Conservation (phyloP, 352 stramenopile genomes). For the Phytophthora capsici region DNA sequence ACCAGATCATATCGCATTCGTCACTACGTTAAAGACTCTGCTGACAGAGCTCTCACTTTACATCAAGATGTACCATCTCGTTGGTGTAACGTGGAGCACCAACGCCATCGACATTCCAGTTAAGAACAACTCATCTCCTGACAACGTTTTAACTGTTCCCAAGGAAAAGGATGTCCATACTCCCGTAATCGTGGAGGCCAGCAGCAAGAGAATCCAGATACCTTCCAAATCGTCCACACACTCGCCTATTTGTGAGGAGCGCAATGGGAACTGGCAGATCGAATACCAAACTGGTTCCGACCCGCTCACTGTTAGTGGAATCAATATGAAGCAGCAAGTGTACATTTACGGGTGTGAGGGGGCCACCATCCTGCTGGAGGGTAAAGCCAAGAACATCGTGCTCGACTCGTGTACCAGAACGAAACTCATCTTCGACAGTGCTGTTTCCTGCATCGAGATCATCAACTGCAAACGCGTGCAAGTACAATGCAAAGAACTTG, state of each 20-base stretch:
- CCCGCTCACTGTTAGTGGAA: conserved; percentile 89
- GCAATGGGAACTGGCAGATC: conserved; percentile 97
- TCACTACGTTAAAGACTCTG: conserved; percentile 93
- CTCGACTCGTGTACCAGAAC: conserved; percentile 96
- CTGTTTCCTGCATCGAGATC: conserved; percentile 96
- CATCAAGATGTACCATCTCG: conserved; percentile 96
- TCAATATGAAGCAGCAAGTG: conserved; percentile 96
- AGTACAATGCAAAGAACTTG: conserved; percentile 93
- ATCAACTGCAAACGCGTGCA: conserved; percentile 98
- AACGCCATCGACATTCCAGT: conserved; percentile 59
- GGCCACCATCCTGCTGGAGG: conserved; percentile 94
- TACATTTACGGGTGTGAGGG: conserved; percentile 97
- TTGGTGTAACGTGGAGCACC: conserved; percentile 94
- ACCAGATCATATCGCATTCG: conserved; percentile 93
- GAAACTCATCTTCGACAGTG: conserved; percentile 96
- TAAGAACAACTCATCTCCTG: conserved; percentile 15
- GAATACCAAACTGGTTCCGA: conserved; percentile 93
- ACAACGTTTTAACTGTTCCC: too few species aligned
- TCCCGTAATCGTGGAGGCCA: too few species aligned
- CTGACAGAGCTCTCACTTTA: conserved; percentile 93
- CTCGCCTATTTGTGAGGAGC: conserved; percentile 79
- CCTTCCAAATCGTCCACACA: conserved; percentile 30
- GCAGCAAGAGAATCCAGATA: too few species aligned
- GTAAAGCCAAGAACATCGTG: conserved; percentile 98
- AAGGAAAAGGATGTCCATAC: too few species aligned